Evolutionary conservation across 352 stramenopile species (phyloP), one percentile per base, ranked within the genome.

Genomic region (Phytophthora cryptogea): DNA sequence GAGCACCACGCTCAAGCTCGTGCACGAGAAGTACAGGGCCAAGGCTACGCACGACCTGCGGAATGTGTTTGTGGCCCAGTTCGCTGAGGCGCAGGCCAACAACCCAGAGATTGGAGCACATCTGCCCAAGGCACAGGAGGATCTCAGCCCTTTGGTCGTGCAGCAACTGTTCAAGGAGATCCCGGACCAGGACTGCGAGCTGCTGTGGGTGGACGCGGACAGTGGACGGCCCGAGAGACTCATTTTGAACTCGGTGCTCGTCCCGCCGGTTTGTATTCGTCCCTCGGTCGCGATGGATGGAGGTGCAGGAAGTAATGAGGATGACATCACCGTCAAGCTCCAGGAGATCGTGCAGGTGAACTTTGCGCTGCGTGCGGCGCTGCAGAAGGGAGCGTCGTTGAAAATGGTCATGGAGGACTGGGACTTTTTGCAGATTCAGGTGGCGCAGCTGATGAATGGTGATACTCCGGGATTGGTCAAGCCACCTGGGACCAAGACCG

Each of bases 301-400:
- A 14, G 91, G 89, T 27, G 83, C 76, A 11, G 97, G 96, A 8
- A 98, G 83, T 60, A 99, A 99, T 73, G 96, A 99, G 75, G 97
- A 99, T 70, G 97, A 99, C 71, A 90, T 99, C 48, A 99, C 97
- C 0, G 92, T 99, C 23, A 99, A 99, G 73, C 83, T 99, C 1
- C 92, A 99, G 73, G 97, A 99, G 72, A 99, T 99, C 72, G 88
- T 99, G 43, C 97, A 99, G 45, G 92, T 99, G 28, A 99, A 99
- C 83, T 92, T 96, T 43, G 95, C 96, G 11, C 79, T 99, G 3
- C 84, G 94, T 49, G 76, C 96, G 8, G 96, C 95, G 20, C 80
- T 99, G 26, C 83, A 87, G 36, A 97, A 98, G 37, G 98, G 98
- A 33, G 94, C 92, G 33, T 97, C 94, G 54, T 94, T 98, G 43